Evolutionary conservation across 1,284 basidiomycete species (phyloP).

Genomic region (Boletellus sp.): DNA sequence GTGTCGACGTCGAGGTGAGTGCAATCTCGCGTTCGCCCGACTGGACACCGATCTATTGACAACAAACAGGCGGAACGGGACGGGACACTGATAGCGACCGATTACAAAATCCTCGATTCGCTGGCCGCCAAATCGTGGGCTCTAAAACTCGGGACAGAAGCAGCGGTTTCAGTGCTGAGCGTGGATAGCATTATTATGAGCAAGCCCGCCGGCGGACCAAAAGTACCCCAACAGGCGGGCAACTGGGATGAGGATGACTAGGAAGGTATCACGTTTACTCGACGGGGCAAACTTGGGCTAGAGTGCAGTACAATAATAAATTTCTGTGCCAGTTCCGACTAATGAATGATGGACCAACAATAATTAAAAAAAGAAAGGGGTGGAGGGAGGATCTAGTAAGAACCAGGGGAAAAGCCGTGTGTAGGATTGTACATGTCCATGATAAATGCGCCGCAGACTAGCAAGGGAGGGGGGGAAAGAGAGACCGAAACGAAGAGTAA

Average conservation of each 20-base stretch:
- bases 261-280: constrained; percentile 17
- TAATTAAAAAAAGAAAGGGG: constrained; percentile 2
- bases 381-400: background rate
- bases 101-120: constrained; percentile 76
- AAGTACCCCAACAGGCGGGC: constrained; percentile 77
- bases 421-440: constrained; percentile 28
- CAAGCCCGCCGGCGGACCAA: constrained; percentile 86
- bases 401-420: constrained; percentile 5
- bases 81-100: constrained; percentile 64
- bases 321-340: constrained; percentile 24
- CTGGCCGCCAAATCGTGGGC: constrained; percentile 90
- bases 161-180: constrained; percentile 89
- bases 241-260: constrained; percentile 79
- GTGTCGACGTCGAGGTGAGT: constrained; percentile 88
- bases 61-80: constrained; percentile 63
- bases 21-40: no score
- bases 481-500: constrained; percentile 10
- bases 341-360: constrained; percentile 15
- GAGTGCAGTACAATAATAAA: constrained; percentile 31
- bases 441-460: constrained; percentile 27
- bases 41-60: no score
- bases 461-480: background rate
- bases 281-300: constrained; percentile 10
- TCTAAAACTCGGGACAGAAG: constrained; percentile 85
- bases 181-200: constrained; percentile 99